phyloP scores from a whole-genome alignment of 352 stramenopile genomes.

The Phytophthora quininea region DNA sequence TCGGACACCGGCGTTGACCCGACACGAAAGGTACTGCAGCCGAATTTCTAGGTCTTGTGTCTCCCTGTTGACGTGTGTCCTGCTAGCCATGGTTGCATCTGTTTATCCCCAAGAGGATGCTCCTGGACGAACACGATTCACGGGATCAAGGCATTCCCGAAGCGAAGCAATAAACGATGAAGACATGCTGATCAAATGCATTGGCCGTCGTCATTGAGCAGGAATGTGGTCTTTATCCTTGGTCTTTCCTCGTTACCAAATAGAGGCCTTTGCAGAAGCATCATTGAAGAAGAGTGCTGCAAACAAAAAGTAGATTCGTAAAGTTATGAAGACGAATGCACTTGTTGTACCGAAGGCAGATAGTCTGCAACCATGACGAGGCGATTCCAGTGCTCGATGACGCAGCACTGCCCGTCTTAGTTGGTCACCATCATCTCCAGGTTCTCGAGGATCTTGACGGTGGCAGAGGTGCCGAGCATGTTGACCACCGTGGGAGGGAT shows the following conservation, averaged over 20 bases:
- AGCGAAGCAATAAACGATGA: not conserved
- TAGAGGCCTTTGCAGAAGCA: too few relatives aligned
- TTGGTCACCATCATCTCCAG: slow-evolving; percentile 56
- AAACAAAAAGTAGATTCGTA: slow-evolving; percentile 39
- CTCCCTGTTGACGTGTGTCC: too few relatives aligned
- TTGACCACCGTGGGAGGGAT: slow-evolving; percentile 83
- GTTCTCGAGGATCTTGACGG: slow-evolving; percentile 79
- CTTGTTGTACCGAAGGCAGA: slow-evolving; percentile 5
- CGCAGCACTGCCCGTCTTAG: not conserved
- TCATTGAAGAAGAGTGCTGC: too few relatives aligned
- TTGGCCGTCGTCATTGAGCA: too few relatives aligned
- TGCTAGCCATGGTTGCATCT: slow-evolving; percentile 76
- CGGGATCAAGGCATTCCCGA: slow-evolving; percentile 19
- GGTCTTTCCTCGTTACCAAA: too few relatives aligned
- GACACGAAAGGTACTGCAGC: slow-evolving; percentile 46
- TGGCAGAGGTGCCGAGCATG: slow-evolving; percentile 86
- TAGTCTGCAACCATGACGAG: too few relatives aligned
- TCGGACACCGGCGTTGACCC: slow-evolving; percentile 66
- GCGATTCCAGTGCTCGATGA: slow-evolving; percentile 17
- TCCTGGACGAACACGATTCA: slow-evolving; percentile 44
- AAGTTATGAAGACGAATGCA: slow-evolving; percentile 23
- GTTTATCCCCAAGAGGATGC: slow-evolving; percentile 75
- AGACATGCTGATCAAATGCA: too few relatives aligned
- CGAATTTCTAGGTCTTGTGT: not conserved
- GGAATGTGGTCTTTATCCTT: too few relatives aligned